Conservation (phyloP, 2,329 filamentous ascomycete species). For the Cadophora luteo-olivacea region DNA sequence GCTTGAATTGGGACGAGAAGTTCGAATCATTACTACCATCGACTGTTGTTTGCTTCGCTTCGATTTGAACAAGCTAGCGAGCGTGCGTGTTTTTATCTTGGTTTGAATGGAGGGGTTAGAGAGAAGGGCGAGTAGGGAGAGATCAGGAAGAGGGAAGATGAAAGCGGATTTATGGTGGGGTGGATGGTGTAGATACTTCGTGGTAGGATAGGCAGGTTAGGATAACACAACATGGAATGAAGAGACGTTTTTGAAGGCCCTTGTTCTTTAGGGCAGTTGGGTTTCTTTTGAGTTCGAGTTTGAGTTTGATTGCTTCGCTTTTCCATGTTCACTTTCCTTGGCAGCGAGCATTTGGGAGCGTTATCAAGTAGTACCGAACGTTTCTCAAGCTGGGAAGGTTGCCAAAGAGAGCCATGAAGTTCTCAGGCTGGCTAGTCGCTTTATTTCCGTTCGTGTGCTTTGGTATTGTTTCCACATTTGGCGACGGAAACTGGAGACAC, state of each 20-base stretch:
- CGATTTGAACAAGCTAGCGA: constrained; percentile 11
- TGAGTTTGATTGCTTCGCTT: background rate
- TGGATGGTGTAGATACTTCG: constrained; percentile 2
- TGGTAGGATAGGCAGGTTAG: constrained; percentile 10
- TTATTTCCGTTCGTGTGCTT: too few relatives aligned
- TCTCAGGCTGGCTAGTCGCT: too few relatives aligned
- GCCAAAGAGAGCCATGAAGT: too few relatives aligned
- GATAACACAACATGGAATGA: background rate
- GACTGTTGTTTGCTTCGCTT: background rate
- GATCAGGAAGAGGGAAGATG: too few relatives aligned
- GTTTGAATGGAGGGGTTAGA: background rate
- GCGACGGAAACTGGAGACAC: too few relatives aligned
- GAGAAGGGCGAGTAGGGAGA: too few relatives aligned
- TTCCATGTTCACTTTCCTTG: background rate
- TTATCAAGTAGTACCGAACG: too few relatives aligned
- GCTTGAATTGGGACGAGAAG: background rate
- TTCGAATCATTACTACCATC: background rate
- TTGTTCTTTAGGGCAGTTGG: background rate
- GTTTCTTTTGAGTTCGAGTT: background rate
- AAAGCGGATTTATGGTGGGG: background rate
- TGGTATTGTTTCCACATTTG: too few relatives aligned
- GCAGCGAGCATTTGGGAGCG: too few relatives aligned
- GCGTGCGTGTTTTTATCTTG: background rate
- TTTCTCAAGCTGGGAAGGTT: too few relatives aligned
- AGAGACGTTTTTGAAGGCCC: background rate